phyloP scores from a whole-genome alignment of 768 basidiomycete species.

The Kwoniella mangroviensis region DNA sequence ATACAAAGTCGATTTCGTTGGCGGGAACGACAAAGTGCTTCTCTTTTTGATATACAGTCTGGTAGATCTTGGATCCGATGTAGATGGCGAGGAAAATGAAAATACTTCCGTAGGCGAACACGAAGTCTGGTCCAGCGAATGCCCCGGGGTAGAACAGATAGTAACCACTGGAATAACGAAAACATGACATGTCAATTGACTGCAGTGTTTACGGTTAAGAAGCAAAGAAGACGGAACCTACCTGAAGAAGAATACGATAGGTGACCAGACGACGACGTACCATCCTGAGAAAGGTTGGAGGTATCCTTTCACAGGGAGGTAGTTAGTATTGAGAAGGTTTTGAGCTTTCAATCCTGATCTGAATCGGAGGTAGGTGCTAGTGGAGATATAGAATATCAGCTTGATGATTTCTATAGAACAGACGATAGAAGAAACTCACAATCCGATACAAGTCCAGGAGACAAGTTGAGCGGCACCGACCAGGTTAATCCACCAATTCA shows the following conservation, averaged over 20 bases:
- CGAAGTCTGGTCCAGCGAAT: constrained; percentile 29
- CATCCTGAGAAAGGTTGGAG: constrained; percentile 34
- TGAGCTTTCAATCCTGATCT: constrained; percentile 39
- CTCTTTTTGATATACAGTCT: constrained; percentile 6
- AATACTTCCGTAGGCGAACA: constrained; percentile 35
- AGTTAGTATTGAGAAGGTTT: constrained; percentile 28
- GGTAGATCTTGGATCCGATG: constrained; percentile 23
- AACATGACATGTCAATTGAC: not conserved
- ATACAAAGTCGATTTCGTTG: constrained; percentile 29
- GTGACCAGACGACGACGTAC: constrained; percentile 25
- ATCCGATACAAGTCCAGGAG: constrained; percentile 37
- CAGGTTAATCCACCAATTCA: constrained; percentile 46
- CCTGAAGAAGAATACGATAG: constrained; percentile 36
- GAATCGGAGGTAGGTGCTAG: constrained; percentile 43
- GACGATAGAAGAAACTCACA: constrained; percentile 7
- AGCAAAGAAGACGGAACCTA: constrained; percentile 3
- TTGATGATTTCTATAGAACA: not conserved
- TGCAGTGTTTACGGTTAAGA: not conserved
- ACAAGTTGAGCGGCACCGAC: constrained; percentile 43
- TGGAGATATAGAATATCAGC: constrained; percentile 8
- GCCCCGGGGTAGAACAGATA: constrained; percentile 31
- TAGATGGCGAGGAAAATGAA: constrained; percentile 36
- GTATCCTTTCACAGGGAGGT: constrained; percentile 18
- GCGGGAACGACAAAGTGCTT: constrained; percentile 4
- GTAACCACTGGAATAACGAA: constrained; percentile 23